Conservation (phyloP, 2,329 filamentous ascomycete species). For the Trichocomaceae sp. region DNA sequence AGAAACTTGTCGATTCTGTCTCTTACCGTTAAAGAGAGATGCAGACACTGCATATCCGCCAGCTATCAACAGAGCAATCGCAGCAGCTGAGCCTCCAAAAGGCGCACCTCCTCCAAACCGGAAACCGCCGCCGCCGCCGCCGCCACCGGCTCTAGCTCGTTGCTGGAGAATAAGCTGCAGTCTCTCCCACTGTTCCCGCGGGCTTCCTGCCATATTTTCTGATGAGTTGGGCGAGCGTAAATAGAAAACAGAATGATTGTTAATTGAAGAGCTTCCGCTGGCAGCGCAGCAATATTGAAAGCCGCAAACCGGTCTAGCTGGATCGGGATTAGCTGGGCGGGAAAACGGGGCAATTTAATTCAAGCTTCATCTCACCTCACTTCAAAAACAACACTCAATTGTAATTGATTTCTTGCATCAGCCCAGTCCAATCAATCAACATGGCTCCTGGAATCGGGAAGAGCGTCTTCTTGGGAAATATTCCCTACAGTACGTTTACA, state of each 20-base stretch:
- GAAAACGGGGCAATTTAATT: conserved; percentile 1
- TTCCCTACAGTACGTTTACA: conserved; percentile 68
- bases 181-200: conserved; percentile 60
- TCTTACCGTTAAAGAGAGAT: conserved; percentile 61
- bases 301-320: conserved; percentile 14
- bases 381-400: no score
- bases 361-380: neutral
- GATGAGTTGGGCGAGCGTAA: conserved; percentile 19
- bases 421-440: conserved; percentile 11
- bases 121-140: conserved; percentile 47
- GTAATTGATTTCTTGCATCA: neutral
- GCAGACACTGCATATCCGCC: conserved; percentile 43
- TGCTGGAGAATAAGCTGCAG: conserved; percentile 57
- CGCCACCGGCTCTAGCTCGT: conserved; percentile 43
- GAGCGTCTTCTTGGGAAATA: conserved; percentile 45
- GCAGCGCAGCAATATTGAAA: conserved; percentile 17
- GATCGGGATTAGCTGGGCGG: conserved; percentile 6
- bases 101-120: conserved; percentile 48
- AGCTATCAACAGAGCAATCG: conserved; percentile 47
- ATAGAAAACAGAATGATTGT: conserved; percentile 17
- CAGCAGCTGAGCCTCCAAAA: conserved; percentile 47
- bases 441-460: conserved; percentile 42
- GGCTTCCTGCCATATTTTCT: conserved; percentile 46
- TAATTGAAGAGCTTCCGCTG: conserved; percentile 13
- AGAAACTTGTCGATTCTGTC: neutral